Evolutionary conservation across 345 rosid species (phyloP).

Genomic region (Euphorbia tirucalli): DNA sequence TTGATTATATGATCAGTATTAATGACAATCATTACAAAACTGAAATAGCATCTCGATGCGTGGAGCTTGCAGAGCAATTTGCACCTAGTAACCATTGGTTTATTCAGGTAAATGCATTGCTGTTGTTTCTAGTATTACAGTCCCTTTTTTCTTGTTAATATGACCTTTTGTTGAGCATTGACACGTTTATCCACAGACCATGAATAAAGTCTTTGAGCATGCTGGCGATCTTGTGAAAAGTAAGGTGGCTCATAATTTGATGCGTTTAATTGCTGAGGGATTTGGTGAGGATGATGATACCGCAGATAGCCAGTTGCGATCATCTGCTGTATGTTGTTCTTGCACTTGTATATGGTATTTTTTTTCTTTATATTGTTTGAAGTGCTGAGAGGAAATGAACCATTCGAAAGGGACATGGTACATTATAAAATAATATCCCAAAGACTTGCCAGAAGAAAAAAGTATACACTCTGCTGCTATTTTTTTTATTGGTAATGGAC

Average conservation of each 20-base stretch:
- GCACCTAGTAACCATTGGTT: slow-evolving; percentile 99
- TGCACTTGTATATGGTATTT: slow-evolving; percentile 18
- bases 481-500: background rate
- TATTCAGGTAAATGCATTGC: slow-evolving; percentile 62
- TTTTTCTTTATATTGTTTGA: background rate
- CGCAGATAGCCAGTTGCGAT: slow-evolving; percentile 84
- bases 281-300: slow-evolving; percentile 89
- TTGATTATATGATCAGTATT: slow-evolving; percentile 93
- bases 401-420: background rate
- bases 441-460: background rate
- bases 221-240: slow-evolving; percentile 93
- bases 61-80: slow-evolving; percentile 95
- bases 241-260: slow-evolving; percentile 93
- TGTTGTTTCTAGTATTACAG: slow-evolving; percentile 11
- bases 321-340: slow-evolving; percentile 79
- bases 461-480: background rate
- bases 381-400: background rate
- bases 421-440: background rate
- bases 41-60: slow-evolving; percentile 94
- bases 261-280: slow-evolving; percentile 96
- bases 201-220: slow-evolving; percentile 97
- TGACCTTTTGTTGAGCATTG: slow-evolving; percentile 19
- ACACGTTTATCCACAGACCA: slow-evolving; percentile 48
- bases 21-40: slow-evolving; percentile 95
- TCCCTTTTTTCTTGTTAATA: background rate